Base-by-base conservation (phyloP, 75 land plant genomes). In the Sequoiadendron giganteum region DNA sequence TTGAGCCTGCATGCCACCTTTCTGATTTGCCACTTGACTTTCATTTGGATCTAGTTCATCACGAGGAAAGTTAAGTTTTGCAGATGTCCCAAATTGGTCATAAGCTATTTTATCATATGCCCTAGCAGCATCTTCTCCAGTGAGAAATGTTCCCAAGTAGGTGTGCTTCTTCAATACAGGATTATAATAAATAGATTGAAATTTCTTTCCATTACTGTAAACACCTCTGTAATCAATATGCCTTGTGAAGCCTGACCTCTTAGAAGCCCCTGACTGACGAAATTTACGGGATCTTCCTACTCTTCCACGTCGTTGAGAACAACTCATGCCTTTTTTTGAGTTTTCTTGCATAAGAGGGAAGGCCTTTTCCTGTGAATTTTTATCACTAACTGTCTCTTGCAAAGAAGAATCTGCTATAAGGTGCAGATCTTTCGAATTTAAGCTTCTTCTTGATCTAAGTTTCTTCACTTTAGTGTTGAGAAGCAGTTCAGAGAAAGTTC, bases 151-250 rank as follows among this genome's bases (percentile, higher is more conserved):
- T n/a, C 92, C 92, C 30, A 91, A 52, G 70, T 91, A 91, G 11
- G 87, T 87, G 84, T 91, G 92, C 70, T 91, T 91, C 83, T 90
- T 91, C 28, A 87, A 78, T 28, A 55, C 89, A 36, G 91, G 92
- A 70, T 90, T 87, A 76, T 91, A 91, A 39, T 78, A 87, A 21
- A 87, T 86, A 14, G 92, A 87, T 85, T 91, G 90, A 43, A 90
- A 91, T 52, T 90, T 91, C 56, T 86, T 88, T 34, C 92, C 89
- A 75, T 87, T 89, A 42, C 77, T 83, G 72, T 89, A 90, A n/a
- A 91, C 92, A 34, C 92, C 92, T 76, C 85, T 82, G 18, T 88
- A 88, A 72, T 42, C 86, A 40, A 81, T 43, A n/a, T 81, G 13
- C 48, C 48, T 42, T 81, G 83, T 81, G 83, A 81, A 81, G 83